Evolutionary conservation across 495 filamentous ascomycete genomes (phyloP), one percentile per base, ranked within the genome.

Genomic region (Penicillium roqueforti): DNA sequence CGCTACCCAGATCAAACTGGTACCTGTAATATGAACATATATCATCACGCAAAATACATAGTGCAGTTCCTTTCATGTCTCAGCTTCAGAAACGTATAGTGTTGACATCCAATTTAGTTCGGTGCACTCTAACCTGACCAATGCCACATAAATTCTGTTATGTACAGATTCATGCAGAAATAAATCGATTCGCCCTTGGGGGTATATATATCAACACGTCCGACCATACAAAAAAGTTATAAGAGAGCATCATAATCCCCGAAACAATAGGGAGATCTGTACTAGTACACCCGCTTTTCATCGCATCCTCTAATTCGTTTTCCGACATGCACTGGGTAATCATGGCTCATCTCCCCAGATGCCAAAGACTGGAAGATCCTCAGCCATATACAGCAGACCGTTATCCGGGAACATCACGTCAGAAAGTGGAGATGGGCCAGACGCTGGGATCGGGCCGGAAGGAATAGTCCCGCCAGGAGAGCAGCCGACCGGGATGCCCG

Each of bases 401-500:
- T 72, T 73, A 10, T 72, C 72, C 0, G 72, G 63, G 14, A 75
- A 58, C n/a, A 75, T 68, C 40, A 72, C 54, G 54, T 73, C 72
- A 7, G 72, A 75, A 1, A 73, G 57, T 0, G 72, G 72, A 4
- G 72, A 73, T 6, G 69, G 70, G 8, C 67, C 58, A 4, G 59
- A 59, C 0, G 47, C 53, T 4, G 57, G 25, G 3, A 47, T 53
- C 13, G 54, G 58, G 16, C 53, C 58, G 1, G 60, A 20, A 11
- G 66, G 67, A 38, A 71, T 62, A 5, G 76, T 75, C 0, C 70
- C 63, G 31, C 76, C 75, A 10, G 71, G 71, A 11, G 76, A 76
- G 36, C 66, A 73, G 25, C 65, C 65, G 9, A 70, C 60, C 4
- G 75, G 71, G 39, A 76, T 68, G 0, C 76, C 72, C 1, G 74